These are phyloP conservation scores for Neopestalotiopsis sp. DNA, from an alignment of 2,329 filamentous ascomycete species.

Conservation along the genomic window DNA sequence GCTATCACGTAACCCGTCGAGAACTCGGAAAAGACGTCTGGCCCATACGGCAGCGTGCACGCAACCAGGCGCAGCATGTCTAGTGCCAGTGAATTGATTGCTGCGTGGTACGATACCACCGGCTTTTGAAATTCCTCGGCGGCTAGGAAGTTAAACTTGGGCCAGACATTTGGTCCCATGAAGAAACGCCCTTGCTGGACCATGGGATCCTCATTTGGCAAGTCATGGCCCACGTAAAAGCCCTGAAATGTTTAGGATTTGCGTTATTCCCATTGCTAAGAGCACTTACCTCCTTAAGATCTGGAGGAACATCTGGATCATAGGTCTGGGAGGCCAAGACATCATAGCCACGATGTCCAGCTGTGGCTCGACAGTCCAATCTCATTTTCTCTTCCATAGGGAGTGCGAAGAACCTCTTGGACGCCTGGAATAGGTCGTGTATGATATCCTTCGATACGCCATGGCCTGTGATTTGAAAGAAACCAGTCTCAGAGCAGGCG, in stretches of 20 bases:
- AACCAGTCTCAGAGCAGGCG: not conserved
- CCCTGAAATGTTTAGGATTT: not conserved
- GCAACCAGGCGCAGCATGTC: not conserved
- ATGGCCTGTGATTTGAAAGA: slow-evolving; percentile 14
- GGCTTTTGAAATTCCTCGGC: not conserved
- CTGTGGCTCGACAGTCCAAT: not conserved
- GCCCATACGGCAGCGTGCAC: slow-evolving; percentile 4
- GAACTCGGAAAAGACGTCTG: slow-evolving; percentile 10
- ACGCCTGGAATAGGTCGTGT: not conserved
- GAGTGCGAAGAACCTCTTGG: slow-evolving; percentile 4
- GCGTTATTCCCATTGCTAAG: not conserved
- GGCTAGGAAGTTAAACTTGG: not conserved
- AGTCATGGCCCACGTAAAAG: not conserved
- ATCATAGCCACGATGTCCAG: slow-evolving; percentile 10
- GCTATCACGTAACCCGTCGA: not conserved
- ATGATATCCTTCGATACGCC: not conserved
- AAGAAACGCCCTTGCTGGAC: not conserved
- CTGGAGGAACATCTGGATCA: not conserved
- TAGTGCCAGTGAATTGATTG: not conserved
- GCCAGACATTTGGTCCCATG: slow-evolving; percentile 15
- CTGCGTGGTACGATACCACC: not conserved
- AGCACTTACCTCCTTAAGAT: not conserved
- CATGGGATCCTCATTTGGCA: not conserved
- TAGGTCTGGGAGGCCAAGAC: not conserved
- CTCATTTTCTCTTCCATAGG: slow-evolving; percentile 1